Base-by-base conservation (phyloP, 306 rosid species). In the Canavalia ensiformis region DNA sequence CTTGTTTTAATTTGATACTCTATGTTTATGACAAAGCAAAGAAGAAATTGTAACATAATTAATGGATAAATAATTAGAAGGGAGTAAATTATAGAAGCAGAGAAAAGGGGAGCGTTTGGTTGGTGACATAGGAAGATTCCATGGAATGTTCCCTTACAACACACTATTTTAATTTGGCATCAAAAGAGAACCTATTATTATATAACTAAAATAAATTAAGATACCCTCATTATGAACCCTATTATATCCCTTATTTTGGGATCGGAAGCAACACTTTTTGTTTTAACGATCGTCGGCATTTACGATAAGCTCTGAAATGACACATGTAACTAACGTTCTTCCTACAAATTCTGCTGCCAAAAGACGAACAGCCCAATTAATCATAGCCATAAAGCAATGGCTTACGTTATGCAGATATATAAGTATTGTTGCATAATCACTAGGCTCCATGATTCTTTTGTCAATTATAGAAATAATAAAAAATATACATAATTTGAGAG, bases 61-160 rank as follows among this genome's bases (percentile, higher is more conserved):
- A 55, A 55, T 55, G 31, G n/a, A 18, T 18, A 5, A 49, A 49
- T 49, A 55, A 18, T 55, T 55, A 55, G 8, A 55, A 18, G 25
- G 25, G 25, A 18, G 25, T 18, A 18, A 18, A 7, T 30, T 6
- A 41, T 3, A 66, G n/a, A 2, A 28, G 1, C 0, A 1, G n/a
- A 33, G 1, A 6, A 25, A 6, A 39, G 34, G 28, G 35, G 25
- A 68, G 74, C 41, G 11, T 68, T 30, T 68, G 57, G 74, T 68
- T 10, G 42, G 57, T 68, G 41, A 46, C 44, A 66, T 65, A 6
- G 59, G 55, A 60, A 73, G 87, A 71, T 86, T 76, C 83, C 8
- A 7, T 2, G 5, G 84, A 81, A 84, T 84, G 77, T 84, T 41
- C 80, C 51, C 42, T 4, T 52, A 66, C 83, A 78, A 47, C 63